Evolutionary conservation across 2,329 filamentous ascomycete species (phyloP), one percentile per base, ranked within the genome.

Genomic region (Mycosphaerella arachidis): DNA sequence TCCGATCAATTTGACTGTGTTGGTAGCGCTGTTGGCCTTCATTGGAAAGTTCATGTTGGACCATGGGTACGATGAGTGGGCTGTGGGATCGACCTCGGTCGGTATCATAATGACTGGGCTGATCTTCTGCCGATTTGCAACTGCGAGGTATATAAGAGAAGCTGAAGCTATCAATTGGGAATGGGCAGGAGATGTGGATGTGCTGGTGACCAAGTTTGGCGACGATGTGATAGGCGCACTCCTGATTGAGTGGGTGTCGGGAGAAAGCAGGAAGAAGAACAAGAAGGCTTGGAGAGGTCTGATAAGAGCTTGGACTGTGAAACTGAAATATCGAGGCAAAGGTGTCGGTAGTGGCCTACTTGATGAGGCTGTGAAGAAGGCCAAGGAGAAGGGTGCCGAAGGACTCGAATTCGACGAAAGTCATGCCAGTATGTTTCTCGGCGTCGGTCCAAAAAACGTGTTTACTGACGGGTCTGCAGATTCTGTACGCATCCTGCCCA

Each of bases 241-340:
- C 24, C 82, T 94, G 4, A 73, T 95, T 55, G 83, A 86, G 12
- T 83, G 90, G 68, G 83, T 88, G 66, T 77, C 73, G 69, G 74
- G 71, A 70, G 70, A 76, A 76, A 66, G 67, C 52, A 62, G 70
- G 35, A 71, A 76, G 67, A 74, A 74, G 68, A 69, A 78, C 60
- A 76, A 78, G 66, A 78, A 78, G 65, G 84, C 86, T 37, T 88
- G 87, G 55, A 83, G 82, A 63, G 89, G 87, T 8, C 78, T 91
- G 52, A 87, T 96, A 59, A 84, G 89, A 30, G 91, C 89, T 1
- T 96, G 92, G 91, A 93, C 91, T 1, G 90, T 91, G 1, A 81
- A 82, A 70, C 76, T 86, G 54, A 80, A 81, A 66, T 91, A 91
- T 73, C 82, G 92, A 29, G 80, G 84, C 33, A 84, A 85, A 63